These are phyloP conservation scores for Carpinus fangiana DNA, from an alignment of 306 rosid genomes.

Conservation along the genomic window DNA sequence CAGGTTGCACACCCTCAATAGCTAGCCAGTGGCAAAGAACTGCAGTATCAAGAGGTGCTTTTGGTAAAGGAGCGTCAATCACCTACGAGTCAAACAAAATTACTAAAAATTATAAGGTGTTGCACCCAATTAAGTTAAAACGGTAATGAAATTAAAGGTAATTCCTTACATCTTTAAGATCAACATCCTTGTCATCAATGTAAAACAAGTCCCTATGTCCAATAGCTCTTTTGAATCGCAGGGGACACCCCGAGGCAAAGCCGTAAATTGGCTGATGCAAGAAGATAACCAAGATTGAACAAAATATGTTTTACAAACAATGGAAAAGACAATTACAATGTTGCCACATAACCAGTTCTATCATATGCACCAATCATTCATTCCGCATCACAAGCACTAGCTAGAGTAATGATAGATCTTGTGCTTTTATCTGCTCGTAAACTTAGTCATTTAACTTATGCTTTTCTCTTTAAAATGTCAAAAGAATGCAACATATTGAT, in stretches of 20 bases:
- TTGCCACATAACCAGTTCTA: neutral
- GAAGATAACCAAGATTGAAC: constrained; percentile 20
- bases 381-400: neutral
- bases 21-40: constrained; percentile 80
- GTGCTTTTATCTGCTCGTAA: neutral
- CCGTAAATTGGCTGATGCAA: constrained; percentile 77
- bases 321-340: constrained; percentile 15
- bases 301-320: constrained; percentile 17
- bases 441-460: neutral
- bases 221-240: constrained; percentile 76
- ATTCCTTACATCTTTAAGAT: constrained; percentile 78
- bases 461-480: neutral
- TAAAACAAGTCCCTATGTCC: constrained; percentile 89
- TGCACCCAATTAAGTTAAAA: constrained; percentile 20
- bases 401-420: neutral
- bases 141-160: constrained; percentile 26
- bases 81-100: constrained; percentile 46
- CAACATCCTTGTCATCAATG: constrained; percentile 89
- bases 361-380: neutral
- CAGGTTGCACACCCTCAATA: constrained; percentile 93
- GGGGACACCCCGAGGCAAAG: constrained; percentile 65
- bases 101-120: constrained; percentile 9
- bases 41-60: constrained; percentile 73
- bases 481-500: neutral
- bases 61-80: constrained; percentile 73